phyloP scores from a whole-genome alignment of 1,139 yeast genomes.

The Candida smagusa region DNA sequence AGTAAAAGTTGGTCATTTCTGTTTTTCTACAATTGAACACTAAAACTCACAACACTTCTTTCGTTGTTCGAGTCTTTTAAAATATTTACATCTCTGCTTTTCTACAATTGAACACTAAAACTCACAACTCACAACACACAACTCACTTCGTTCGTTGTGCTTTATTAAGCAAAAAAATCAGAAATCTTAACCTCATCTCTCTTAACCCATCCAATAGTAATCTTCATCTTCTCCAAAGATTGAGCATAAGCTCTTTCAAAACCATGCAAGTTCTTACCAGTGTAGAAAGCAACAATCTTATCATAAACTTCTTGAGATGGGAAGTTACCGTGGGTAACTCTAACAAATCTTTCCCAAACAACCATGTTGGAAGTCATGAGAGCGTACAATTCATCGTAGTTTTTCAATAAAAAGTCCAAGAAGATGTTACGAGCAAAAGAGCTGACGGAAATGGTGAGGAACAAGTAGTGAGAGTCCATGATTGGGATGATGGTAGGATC shows the following conservation, averaged over 20 bases:
- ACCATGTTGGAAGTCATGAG: conserved; percentile 56
- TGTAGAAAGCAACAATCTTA: conserved; percentile 52
- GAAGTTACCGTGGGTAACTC: conserved; percentile 48
- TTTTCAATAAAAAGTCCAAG: conserved; percentile 54
- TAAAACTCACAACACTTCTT: too few species aligned
- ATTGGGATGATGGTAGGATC: conserved; percentile 50
- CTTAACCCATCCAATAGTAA: conserved; percentile 47
- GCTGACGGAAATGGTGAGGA: conserved; percentile 51
- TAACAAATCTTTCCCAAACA: conserved; percentile 62
- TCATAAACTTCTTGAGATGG: conserved; percentile 39
- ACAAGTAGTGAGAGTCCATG: conserved; percentile 68
- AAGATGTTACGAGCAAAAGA: conserved; percentile 44
- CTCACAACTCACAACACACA: too few species aligned
- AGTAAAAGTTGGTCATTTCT: too few species aligned
- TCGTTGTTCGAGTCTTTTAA: too few species aligned
- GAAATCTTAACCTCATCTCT: conserved; percentile 21
- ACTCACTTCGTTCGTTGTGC: too few species aligned
- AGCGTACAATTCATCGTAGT: conserved; percentile 48
- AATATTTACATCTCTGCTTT: too few species aligned
- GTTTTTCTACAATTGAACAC: too few species aligned
- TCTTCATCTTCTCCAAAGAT: conserved; percentile 50
- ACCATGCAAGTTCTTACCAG: conserved; percentile 53
- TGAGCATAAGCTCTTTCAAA: conserved; percentile 59
- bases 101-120: too few species aligned
- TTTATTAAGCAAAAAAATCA: too few species aligned